Conservation (phyloP, 2,329 filamentous ascomycete species). For the Colletotrichum sp. region DNA sequence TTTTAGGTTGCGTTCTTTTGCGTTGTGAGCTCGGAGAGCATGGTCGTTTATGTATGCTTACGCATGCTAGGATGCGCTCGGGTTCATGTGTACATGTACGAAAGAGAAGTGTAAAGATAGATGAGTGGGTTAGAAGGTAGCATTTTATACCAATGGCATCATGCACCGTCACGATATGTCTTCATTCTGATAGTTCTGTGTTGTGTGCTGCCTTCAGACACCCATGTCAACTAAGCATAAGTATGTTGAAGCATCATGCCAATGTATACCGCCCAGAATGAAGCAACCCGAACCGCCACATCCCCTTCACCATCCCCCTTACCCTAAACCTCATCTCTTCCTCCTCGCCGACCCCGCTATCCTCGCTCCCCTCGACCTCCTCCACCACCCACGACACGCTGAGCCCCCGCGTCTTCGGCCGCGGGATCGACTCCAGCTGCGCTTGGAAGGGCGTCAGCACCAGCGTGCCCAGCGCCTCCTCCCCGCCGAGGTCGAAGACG, state of each 20-base stretch:
- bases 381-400: neutral
- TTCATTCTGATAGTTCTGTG: rapidly evolving
- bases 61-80: neutral
- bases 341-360: neutral
- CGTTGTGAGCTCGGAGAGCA: neutral
- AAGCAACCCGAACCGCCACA: neutral
- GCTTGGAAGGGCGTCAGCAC: neutral
- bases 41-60: neutral
- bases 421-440: neutral
- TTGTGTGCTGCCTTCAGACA: neutral
- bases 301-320: neutral
- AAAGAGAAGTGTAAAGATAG: neutral
- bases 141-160: neutral
- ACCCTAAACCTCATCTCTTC: neutral
- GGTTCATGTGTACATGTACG: neutral
- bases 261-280: neutral
- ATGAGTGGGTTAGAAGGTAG: neutral
- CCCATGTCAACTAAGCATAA: rapidly evolving
- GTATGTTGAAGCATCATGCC: neutral
- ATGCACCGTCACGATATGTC: neutral
- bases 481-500: neutral
- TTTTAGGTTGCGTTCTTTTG: neutral
- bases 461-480: neutral
- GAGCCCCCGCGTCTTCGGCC: neutral
- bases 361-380: neutral